Percentiles rank a stretch among this genome's conserved stretches.
phyloP scores from a whole-genome alignment of 345 rosid species.

The Gossypium sturtianum region DNA sequence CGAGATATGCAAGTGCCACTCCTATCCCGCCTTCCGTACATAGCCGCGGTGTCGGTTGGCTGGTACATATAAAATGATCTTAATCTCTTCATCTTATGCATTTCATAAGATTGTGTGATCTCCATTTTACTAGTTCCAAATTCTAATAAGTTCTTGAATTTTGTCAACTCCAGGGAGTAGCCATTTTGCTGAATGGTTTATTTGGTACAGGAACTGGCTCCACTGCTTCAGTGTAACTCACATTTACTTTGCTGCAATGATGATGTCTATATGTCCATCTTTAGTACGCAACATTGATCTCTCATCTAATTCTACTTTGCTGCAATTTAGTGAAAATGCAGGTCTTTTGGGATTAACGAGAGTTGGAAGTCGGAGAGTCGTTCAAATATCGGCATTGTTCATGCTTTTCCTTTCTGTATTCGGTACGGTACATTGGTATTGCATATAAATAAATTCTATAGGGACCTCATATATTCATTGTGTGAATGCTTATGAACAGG shows the following conservation, averaged over 20 bases:
- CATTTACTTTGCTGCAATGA: background rate
- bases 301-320: constrained; percentile 11
- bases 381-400: constrained; percentile 70
- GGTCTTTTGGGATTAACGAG: constrained; percentile 86
- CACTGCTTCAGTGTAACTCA: constrained; percentile 68
- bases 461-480: no score
- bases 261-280: no score
- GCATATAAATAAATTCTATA: background rate
- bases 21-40: constrained; percentile 71
- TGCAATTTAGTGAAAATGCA: constrained; percentile 66
- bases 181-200: constrained; percentile 53
- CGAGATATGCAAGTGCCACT: constrained; percentile 80
- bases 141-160: background rate
- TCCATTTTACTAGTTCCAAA: background rate
- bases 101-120: background rate
- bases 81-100: background rate
- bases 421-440: constrained; percentile 30
- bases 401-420: constrained; percentile 89
- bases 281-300: background rate
- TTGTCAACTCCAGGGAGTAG: constrained; percentile 50
- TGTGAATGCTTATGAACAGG: constrained; percentile 34
- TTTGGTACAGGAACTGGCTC: constrained; percentile 68
- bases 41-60: constrained; percentile 85
- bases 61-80: constrained; percentile 28
- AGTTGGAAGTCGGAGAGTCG: constrained; percentile 80